phyloP scores from a whole-genome alignment of 208 protist species.

The Crithidia mellificae region DNA sequence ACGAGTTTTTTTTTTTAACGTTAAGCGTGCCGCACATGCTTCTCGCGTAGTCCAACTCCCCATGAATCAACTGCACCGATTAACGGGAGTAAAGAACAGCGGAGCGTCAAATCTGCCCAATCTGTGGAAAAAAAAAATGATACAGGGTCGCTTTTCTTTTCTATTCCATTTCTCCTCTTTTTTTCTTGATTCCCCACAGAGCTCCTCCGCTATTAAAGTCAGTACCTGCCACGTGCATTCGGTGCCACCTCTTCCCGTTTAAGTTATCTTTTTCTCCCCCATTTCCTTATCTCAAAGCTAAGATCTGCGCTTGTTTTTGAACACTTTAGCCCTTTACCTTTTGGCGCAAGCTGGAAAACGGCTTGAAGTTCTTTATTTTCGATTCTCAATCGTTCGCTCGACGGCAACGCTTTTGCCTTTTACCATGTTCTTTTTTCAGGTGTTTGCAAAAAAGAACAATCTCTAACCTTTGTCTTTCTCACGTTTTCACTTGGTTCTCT shows the following conservation, averaged over 20 bases:
- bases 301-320: neutral
- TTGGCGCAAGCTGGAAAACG: too few relatives aligned
- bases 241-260: too few relatives aligned
- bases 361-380: neutral
- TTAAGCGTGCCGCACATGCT: too few relatives aligned
- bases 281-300: neutral
- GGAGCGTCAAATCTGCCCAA: neutral
- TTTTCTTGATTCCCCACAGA: neutral
- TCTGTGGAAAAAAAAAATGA: neutral
- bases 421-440: too few relatives aligned
- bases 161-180: neutral
- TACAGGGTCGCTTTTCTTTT: neutral
- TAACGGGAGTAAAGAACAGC: neutral
- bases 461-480: too few relatives aligned
- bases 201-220: too few relatives aligned
- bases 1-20: neutral
- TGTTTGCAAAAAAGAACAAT: too few relatives aligned
- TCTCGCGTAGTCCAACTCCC: too few relatives aligned
- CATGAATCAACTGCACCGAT: slow-evolving; percentile 9
- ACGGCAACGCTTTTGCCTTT: too few relatives aligned
- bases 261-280: neutral
- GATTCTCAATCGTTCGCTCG: too few relatives aligned
- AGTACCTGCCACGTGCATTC: too few relatives aligned
- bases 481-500: too few relatives aligned
- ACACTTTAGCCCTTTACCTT: neutral